These are phyloP conservation scores for Penicillium sp. DNA, from an alignment of 2,329 filamentous ascomycete genomes.

Conservation along the genomic window DNA sequence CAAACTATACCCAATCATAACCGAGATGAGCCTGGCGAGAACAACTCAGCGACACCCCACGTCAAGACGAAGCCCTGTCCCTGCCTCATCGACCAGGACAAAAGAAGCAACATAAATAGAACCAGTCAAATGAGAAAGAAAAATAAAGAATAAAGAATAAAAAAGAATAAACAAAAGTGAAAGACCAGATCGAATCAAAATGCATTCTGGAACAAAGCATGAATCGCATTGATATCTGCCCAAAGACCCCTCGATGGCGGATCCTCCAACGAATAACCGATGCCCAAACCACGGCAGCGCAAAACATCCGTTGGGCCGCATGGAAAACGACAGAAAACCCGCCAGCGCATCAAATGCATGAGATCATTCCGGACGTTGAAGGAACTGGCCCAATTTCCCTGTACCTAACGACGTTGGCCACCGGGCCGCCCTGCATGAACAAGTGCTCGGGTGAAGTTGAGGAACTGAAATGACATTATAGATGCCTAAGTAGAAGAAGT, in stretches of 20 bases:
- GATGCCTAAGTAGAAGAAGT: too few relatives aligned
- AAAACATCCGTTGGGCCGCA: conserved; percentile 8
- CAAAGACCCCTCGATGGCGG: conserved; percentile 5
- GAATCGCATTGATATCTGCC: conserved; percentile 21
- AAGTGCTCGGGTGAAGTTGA: conserved; percentile 16
- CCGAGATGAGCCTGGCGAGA: conserved; percentile 5
- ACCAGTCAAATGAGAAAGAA: conserved; percentile 1
- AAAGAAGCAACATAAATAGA: too few relatives aligned
- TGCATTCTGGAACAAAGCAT: conserved; percentile 21
- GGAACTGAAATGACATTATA: too few relatives aligned
- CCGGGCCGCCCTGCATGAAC: conserved; percentile 30
- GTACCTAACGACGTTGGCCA: conserved; percentile 10
- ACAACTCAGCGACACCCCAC: conserved; percentile 29
- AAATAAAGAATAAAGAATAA: background rate
- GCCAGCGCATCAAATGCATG: background rate
- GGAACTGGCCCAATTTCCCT: conserved; percentile 1
- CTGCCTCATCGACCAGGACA: conserved; percentile 16
- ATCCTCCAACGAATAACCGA: conserved; percentile 4
- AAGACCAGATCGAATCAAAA: conserved; percentile 14
- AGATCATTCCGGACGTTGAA: too few relatives aligned
- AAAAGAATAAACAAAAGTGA: conserved; percentile 10
- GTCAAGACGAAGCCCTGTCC: conserved; percentile 13
- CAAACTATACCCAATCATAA: too few relatives aligned
- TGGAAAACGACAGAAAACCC: conserved; percentile 7
- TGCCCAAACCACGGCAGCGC: conserved; percentile 7